Evolutionary conservation across 2,329 filamentous ascomycete genomes (phyloP).

Genomic region (Beauveria sp.): DNA sequence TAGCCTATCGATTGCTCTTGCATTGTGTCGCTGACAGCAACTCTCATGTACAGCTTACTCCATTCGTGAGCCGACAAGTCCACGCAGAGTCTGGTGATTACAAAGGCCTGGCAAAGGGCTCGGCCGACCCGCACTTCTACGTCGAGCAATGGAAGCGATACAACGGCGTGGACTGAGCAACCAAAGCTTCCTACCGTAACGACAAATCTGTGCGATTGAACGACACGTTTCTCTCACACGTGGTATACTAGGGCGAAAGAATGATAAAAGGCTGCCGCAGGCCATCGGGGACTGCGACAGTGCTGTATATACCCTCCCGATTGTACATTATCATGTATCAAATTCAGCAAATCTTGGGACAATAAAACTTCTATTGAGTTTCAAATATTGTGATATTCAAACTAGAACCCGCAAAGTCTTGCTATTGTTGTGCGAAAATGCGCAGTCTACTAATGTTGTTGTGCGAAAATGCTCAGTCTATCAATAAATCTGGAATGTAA

Average conservation of each 20-base stretch:
- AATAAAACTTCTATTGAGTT: background rate
- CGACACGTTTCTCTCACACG: background rate
- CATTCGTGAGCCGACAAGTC: conserved; percentile 63
- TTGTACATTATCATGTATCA: conserved; percentile 9
- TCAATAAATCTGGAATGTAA: background rate
- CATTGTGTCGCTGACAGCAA: background rate
- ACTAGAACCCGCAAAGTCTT: background rate
- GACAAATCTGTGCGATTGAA: background rate
- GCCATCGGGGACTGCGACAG: conserved; percentile 15
- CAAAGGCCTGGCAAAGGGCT: conserved; percentile 43
- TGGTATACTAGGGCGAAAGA: background rate
- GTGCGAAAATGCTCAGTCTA: background rate
- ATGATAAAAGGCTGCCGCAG: background rate
- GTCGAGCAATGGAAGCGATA: conserved; percentile 59
- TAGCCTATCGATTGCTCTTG: background rate
- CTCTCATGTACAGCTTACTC: conserved; percentile 54
- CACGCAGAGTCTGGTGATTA: conserved; percentile 46
- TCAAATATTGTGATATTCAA: background rate
- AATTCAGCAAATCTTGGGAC: background rate
- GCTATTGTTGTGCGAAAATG: background rate
- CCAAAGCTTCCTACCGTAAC: background rate
- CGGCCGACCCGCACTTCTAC: conserved; percentile 54
- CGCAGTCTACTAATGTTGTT: background rate
- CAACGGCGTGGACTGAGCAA: conserved; percentile 51
- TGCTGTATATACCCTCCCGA: conserved; percentile 15